Evolutionary conservation across 257 asterid species (phyloP), one percentile per base, ranked within the genome.

Genomic region (Jacaranda copaia): DNA sequence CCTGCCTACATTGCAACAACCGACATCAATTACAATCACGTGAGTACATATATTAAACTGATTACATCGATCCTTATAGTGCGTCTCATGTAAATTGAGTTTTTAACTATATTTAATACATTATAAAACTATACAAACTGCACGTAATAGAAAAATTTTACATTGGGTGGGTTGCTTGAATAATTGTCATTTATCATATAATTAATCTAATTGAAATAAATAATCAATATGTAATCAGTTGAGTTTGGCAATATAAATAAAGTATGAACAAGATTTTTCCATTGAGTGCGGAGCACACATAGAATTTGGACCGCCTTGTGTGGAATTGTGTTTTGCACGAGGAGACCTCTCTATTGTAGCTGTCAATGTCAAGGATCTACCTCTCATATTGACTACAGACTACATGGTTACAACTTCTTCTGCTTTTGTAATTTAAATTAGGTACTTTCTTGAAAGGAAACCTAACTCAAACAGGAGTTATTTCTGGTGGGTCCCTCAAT

Each of bases 21-120:
- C 36, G 95, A 89, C 79, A 83, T 92, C 89, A 88, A 81, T 60
- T 94, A 89, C 83, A 89, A 86, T 70, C 98, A 89, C 58, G 99
- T 94, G 70, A 89, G 96, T 80, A 19, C 38, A 16, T 18, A 8
- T 14, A 62, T 5, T 12, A 38, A 42, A 0, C 15, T 25, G 2
- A 25, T 25, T 25, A 25, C 32, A 25, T 25, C 32, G 1, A 25
- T 25, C 32, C 32, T 25, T 25, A 25, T 25, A 25, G 32, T 2
- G 2, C 32, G 32, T 25, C 2, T 25, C 32, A 25, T 25, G 32
- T 25, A 25, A 25, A 25, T 25, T 25, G 32, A 25, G 32, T 25
- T 25, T 25, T 25, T 25, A 25, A 25, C 32, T 25, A 25, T 25
- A 25, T 25, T 25, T 25, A 25, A 25, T 25, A 2, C 32, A 25